A percentile compares a stretch with the other conserved stretches of the same genome.
Conservation (phyloP, 371 early-diverging fungal genomes). For the Thermomucor indicae-seudaticae region DNA sequence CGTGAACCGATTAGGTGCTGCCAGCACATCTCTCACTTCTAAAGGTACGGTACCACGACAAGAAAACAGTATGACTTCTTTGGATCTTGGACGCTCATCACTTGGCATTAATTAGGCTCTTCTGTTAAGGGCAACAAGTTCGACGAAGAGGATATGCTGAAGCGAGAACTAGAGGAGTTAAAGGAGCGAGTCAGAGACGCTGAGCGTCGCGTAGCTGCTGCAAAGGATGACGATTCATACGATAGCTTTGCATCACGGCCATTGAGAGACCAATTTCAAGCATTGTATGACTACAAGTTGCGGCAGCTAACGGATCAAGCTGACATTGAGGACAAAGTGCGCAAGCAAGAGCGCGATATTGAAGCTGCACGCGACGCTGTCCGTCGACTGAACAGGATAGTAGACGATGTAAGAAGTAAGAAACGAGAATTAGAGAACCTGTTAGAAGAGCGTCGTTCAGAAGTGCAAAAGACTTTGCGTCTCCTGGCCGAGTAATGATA, state of each 20-base stretch:
- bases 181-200: conserved; percentile 40
- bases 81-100: neutral
- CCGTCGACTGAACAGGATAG: conserved; percentile 39
- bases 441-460: conserved; percentile 24
- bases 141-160: conserved; percentile 47
- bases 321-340: conserved; percentile 42
- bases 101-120: conserved; percentile 8
- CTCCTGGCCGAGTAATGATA: conserved; percentile 11
- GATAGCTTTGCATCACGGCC: conserved; percentile 42
- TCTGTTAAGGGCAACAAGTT: conserved; percentile 26
- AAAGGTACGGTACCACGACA: conserved; percentile 18
- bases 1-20: conserved; percentile 45
- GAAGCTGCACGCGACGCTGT: conserved; percentile 48
- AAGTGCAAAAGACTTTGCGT: conserved; percentile 26
- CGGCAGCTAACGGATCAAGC: conserved; percentile 44
- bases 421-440: conserved; percentile 39
- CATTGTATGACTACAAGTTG: conserved; percentile 46
- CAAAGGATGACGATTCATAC: conserved; percentile 17
- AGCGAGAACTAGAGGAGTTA: conserved; percentile 37
- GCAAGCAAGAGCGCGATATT: conserved; percentile 47
- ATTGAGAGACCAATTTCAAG: conserved; percentile 45
- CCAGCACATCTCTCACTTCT: conserved; percentile 42
- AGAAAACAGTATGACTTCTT: neutral
- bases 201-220: conserved; percentile 22
- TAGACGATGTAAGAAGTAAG: conserved; percentile 43